Evolutionary conservation across 371 early-diverging fungal genomes (phyloP).

Genomic region (Smittium culicis): DNA sequence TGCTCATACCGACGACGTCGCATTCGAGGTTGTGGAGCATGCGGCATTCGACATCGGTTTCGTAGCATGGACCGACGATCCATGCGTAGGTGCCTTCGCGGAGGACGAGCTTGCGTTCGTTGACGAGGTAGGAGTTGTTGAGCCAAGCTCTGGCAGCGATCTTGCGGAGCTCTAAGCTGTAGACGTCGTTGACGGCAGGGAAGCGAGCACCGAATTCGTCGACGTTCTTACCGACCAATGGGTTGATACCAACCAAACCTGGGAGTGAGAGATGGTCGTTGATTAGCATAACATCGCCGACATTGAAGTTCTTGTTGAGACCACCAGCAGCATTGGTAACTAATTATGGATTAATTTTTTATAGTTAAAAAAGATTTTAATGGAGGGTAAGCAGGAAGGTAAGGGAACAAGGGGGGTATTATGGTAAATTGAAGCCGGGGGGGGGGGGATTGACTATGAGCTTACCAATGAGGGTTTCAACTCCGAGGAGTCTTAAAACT

Average conservation of each 20-base stretch:
- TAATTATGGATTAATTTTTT: constrained; percentile 16
- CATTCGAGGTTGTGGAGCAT: constrained; percentile 57
- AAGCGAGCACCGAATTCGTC: constrained; percentile 80
- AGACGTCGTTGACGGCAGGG: constrained; percentile 79
- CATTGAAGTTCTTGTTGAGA: constrained; percentile 58
- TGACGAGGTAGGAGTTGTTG: constrained; percentile 33
- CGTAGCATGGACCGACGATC: constrained; percentile 82
- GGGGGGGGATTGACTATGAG: no score
- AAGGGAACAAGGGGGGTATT: no score
- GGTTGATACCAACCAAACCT: constrained; percentile 60
- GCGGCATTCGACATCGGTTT: constrained; percentile 79
- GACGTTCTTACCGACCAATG: constrained; percentile 77
- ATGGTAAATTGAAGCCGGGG: no score
- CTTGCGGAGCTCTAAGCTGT: constrained; percentile 65
- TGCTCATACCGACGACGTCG: constrained; percentile 91
- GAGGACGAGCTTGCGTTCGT: constrained; percentile 36
- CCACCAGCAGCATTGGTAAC: constrained; percentile 91
- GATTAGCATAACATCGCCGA: constrained; percentile 79
- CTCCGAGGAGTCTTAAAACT: constrained; percentile 70
- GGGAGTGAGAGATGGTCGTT: constrained; percentile 81
- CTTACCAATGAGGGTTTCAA: constrained; percentile 43
- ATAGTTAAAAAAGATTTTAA: neutral
- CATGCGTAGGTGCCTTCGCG: constrained; percentile 77
- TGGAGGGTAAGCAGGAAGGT: neutral
- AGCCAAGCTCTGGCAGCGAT: constrained; percentile 33